phyloP scores from a whole-genome alignment of 352 stramenopile species.

The Phytophthora pinifolia region DNA sequence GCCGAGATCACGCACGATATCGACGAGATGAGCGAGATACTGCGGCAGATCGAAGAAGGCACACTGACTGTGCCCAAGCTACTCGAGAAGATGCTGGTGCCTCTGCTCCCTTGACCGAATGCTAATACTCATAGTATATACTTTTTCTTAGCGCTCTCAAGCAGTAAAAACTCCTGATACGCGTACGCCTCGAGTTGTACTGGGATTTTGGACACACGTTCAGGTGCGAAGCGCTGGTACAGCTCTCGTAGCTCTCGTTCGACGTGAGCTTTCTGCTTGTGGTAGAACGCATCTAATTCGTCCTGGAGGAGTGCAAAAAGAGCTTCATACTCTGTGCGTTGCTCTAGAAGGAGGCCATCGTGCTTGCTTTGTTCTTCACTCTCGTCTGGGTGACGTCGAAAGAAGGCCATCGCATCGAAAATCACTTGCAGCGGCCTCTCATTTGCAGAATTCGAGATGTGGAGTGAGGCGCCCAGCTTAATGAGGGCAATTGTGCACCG shows the following conservation, averaged over 20 bases:
- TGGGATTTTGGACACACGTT: constrained; percentile 51
- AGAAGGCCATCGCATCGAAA: constrained; percentile 34
- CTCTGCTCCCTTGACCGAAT: constrained; percentile 15
- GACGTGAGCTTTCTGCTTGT: constrained; percentile 17
- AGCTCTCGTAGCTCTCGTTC: constrained; percentile 35
- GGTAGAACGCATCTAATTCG: constrained; percentile 34
- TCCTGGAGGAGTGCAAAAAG: constrained; percentile 37
- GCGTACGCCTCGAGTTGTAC: constrained; percentile 54
- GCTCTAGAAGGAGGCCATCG: constrained; percentile 14
- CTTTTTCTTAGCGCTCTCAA: constrained; percentile 47
- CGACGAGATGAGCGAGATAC: constrained; percentile 22
- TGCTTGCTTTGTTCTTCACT: constrained; percentile 1
- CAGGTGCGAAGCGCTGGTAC: constrained; percentile 50
- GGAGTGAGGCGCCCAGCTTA: constrained; percentile 31
- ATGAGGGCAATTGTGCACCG: constrained; percentile 37
- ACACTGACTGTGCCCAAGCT: constrained; percentile 18
- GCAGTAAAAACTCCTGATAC: constrained; percentile 44
- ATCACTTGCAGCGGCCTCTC: constrained; percentile 39
- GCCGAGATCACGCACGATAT: constrained; percentile 16
- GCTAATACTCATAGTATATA: constrained; percentile 31
- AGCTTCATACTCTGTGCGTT: constrained; percentile 25
- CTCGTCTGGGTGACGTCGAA: constrained; percentile 30
- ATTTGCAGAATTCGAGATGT: constrained; percentile 25
- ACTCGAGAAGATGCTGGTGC: constrained; percentile 8
- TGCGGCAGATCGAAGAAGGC: constrained; percentile 26